phyloP scores from a whole-genome alignment of 352 stramenopile species.

The Globisporangium sylvaticum region DNA sequence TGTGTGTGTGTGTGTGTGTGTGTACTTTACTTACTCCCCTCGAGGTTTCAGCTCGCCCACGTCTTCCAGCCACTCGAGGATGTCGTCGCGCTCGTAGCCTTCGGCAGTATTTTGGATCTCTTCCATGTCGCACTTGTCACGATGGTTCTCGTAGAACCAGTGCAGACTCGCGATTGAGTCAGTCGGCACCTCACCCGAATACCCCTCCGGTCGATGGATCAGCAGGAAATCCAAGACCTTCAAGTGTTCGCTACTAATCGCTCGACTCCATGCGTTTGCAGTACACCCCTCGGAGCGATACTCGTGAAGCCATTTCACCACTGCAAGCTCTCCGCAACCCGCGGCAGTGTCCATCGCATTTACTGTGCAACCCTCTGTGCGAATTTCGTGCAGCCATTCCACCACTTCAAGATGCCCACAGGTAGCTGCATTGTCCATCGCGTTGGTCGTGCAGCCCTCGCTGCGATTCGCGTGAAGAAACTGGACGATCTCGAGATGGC shows the following conservation, averaged over 20 bases:
- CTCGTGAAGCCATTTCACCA: neutral
- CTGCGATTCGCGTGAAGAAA: neutral
- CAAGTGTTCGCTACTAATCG: neutral
- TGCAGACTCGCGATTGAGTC: neutral
- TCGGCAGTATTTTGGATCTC: neutral
- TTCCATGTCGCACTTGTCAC: neutral
- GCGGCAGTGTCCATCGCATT: neutral
- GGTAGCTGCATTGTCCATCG: neutral
- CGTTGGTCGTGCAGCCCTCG: neutral
- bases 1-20: too few species aligned
- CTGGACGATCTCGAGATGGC: too few species aligned
- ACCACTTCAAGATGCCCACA: neutral
- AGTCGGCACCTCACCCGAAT: neutral
- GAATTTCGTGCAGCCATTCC: neutral
- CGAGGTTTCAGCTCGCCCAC: neutral
- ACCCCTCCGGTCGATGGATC: neutral
- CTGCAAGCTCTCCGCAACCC: neutral
- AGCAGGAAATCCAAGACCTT: neutral
- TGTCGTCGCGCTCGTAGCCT: neutral
- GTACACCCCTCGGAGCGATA: neutral
- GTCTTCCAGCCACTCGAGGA: slow-evolving; percentile 1
- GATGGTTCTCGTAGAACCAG: slow-evolving; percentile 1
- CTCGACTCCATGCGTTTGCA: neutral
- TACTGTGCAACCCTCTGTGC: neutral
- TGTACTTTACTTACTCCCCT: neutral